phyloP scores from a whole-genome alignment of 2,329 filamentous ascomycete species.

The Exophiala sp. region DNA sequence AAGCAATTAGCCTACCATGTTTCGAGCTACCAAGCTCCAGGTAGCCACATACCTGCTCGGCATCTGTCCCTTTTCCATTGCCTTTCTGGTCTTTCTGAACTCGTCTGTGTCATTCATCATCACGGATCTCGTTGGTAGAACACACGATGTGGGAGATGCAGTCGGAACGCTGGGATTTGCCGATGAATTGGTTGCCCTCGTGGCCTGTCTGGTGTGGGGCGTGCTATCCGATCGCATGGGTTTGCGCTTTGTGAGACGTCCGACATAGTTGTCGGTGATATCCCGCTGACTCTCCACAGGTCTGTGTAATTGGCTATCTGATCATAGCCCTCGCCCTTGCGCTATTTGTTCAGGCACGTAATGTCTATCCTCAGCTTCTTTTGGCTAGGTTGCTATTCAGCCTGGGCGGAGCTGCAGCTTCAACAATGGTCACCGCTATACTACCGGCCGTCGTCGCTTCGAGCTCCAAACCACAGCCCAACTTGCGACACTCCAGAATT shows the following conservation, averaged over 20 bases:
- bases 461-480: slow-evolving; percentile 20
- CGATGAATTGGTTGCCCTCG: slow-evolving; percentile 47
- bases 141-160: slow-evolving; percentile 56
- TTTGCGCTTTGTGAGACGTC: slow-evolving; percentile 42
- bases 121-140: slow-evolving; percentile 58
- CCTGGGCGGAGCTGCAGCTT: slow-evolving; percentile 84
- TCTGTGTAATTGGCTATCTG: slow-evolving; percentile 69
- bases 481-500: slow-evolving; percentile 10
- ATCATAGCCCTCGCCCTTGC: slow-evolving; percentile 75
- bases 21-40: slow-evolving; percentile 58
- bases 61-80: slow-evolving; percentile 63
- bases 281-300: slow-evolving; percentile 32
- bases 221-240: slow-evolving; percentile 48
- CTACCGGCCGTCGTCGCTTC: slow-evolving; percentile 61
- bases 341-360: slow-evolving; percentile 77
- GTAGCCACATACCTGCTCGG: slow-evolving; percentile 59
- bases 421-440: slow-evolving; percentile 97
- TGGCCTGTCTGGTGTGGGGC: slow-evolving; percentile 50
- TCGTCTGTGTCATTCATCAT: slow-evolving; percentile 63
- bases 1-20: slow-evolving; percentile 31
- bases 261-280: not conserved
- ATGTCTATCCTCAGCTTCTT: slow-evolving; percentile 85
- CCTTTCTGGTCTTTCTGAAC: slow-evolving; percentile 65
- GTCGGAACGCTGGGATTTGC: slow-evolving; percentile 54
- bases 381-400: slow-evolving; percentile 84